Percentiles rank a stretch among this genome's conserved stretches.
Evolutionary conservation across 2,329 filamentous ascomycete species (phyloP).

Genomic region (Trichoderma arundinaceum): DNA sequence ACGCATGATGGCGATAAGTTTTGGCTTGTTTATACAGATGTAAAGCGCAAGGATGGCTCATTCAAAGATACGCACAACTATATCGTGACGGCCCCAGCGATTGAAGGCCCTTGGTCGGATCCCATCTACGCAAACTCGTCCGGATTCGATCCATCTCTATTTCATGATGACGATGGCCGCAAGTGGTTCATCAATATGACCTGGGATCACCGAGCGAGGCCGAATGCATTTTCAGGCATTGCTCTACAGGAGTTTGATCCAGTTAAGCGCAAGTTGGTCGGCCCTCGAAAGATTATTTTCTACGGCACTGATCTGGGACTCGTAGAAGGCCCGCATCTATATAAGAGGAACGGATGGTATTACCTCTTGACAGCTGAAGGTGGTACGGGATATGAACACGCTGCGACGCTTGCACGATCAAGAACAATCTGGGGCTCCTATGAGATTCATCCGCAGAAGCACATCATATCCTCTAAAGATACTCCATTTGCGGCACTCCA

Average conservation of each 20-base stretch:
- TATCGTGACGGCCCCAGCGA: conserved; percentile 59
- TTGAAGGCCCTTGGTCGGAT: conserved; percentile 67
- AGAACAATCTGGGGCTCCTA: conserved; percentile 65
- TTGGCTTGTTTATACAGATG: conserved; percentile 69
- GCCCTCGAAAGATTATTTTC: conserved; percentile 61
- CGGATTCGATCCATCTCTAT: conserved; percentile 66
- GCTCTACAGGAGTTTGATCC: conserved; percentile 63
- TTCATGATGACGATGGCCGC: conserved; percentile 61
- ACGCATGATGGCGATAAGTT: conserved; percentile 65
- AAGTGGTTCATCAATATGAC: conserved; percentile 66
- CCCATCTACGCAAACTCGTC: conserved; percentile 64
- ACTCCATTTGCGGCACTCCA: conserved; percentile 56
- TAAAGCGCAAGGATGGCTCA: conserved; percentile 69
- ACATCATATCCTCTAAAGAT: conserved; percentile 61
- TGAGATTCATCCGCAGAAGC: conserved; percentile 62
- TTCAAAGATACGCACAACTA: conserved; percentile 71
- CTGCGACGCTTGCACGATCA: conserved; percentile 62
- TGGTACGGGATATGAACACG: conserved; percentile 65
- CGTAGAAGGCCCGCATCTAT: conserved; percentile 64
- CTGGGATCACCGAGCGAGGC: conserved; percentile 58
- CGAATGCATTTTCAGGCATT: conserved; percentile 60
- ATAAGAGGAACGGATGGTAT: conserved; percentile 63
- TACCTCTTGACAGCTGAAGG: conserved; percentile 66
- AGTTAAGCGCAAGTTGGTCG: conserved; percentile 55
- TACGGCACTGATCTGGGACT: conserved; percentile 59